These are phyloP conservation scores for Daldinia sp. DNA, from an alignment of 2,329 filamentous ascomycete genomes.

Conservation along the genomic window DNA sequence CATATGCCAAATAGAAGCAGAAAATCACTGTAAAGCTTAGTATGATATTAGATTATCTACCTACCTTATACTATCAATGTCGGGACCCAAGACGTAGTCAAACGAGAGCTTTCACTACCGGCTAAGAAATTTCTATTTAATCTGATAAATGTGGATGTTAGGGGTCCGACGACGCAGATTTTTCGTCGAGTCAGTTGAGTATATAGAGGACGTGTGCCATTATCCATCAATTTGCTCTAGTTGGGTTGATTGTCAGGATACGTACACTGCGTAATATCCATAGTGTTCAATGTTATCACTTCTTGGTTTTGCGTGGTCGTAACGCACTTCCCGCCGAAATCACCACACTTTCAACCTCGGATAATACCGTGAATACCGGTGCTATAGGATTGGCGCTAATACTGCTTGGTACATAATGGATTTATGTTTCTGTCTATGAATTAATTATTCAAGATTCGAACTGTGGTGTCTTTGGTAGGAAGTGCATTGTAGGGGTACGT, in stretches of 20 bases:
- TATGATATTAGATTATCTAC: constrained; percentile 18
- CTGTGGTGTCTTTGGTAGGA: no score
- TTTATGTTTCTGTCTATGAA: not conserved
- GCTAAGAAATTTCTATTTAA: not conserved
- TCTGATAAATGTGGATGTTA: not conserved
- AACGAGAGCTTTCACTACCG: not conserved
- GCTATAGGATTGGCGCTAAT: not conserved
- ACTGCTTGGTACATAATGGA: not conserved
- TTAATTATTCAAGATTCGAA: no score
- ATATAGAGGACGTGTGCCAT: not conserved
- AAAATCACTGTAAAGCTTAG: constrained; percentile 16
- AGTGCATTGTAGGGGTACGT: no score
- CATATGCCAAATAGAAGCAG: constrained; percentile 16
- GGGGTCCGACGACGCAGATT: not conserved
- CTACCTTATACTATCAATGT: constrained; percentile 14
- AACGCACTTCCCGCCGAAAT: no score
- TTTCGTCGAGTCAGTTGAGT: not conserved
- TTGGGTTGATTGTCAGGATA: not conserved
- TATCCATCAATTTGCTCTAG: not conserved
- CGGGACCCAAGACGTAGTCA: constrained; percentile 18
- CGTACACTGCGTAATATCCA: not conserved
- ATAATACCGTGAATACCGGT: not conserved
- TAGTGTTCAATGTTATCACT: no score
- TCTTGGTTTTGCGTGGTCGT: no score
- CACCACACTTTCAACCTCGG: not conserved